phyloP scores from a whole-genome alignment of 148 eudicot genomes.

The Fagopyrum tataricum region DNA sequence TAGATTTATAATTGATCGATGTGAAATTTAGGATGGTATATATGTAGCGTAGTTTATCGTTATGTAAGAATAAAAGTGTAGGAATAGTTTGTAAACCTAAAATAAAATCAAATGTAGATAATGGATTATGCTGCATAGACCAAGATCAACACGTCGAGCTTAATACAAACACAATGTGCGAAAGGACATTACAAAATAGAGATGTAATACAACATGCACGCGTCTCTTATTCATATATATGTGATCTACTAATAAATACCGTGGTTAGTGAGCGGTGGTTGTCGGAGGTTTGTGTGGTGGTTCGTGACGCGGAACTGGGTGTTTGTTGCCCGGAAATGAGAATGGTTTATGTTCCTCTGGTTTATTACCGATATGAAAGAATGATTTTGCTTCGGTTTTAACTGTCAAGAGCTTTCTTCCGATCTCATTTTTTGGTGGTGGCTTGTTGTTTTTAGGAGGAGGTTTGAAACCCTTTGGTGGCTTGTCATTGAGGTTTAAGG shows the following conservation, averaged over 20 bases:
- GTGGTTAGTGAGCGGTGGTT: background rate
- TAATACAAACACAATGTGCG: background rate
- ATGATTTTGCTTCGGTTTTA: background rate
- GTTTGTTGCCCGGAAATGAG: background rate
- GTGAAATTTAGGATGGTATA: background rate
- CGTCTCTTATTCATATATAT: constrained; percentile 8
- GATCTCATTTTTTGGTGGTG: background rate
- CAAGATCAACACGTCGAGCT: background rate
- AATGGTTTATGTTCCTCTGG: background rate
- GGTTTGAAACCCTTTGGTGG: background rate
- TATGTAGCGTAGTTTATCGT: background rate
- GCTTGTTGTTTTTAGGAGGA: background rate
- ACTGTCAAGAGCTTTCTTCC: constrained; percentile 4
- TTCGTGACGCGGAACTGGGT: background rate
- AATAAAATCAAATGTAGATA: background rate
- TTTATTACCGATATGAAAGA: constrained; percentile 5
- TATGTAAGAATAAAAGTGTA: background rate
- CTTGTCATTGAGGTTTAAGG: background rate
- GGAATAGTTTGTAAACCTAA: background rate
- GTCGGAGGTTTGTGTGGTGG: constrained; percentile 5
- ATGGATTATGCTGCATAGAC: background rate
- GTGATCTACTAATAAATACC: background rate
- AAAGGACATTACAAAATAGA: background rate
- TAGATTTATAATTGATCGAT: background rate
- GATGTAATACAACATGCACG: background rate